Percentiles rank a stretch among this genome's conserved stretches.
Conservation (phyloP, 2,329 filamentous ascomycete species). For the Acrocalymma vagum region DNA sequence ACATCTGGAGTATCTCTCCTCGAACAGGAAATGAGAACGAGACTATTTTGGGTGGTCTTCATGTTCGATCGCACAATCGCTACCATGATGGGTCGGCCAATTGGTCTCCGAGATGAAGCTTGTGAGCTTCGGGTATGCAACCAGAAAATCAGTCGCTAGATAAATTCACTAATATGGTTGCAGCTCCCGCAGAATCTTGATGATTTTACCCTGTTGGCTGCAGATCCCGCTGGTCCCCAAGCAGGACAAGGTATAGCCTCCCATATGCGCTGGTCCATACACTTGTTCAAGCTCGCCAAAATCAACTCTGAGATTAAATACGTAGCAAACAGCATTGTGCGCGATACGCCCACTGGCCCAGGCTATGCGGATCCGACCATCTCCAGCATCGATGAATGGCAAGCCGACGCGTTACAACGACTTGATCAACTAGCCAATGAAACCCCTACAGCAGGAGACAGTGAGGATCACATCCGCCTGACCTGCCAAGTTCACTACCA, state of each 20-base stretch:
- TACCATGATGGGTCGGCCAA: slow-evolving; percentile 65
- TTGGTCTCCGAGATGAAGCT: slow-evolving; percentile 64
- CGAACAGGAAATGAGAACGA: slow-evolving; percentile 63
- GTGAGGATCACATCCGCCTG: slow-evolving; percentile 25
- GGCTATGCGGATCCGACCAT: slow-evolving; percentile 57
- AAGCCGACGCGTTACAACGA: slow-evolving; percentile 42
- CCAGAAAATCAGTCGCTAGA: too few relatives aligned
- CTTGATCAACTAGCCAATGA: slow-evolving; percentile 13
- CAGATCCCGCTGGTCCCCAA: too few relatives aligned
- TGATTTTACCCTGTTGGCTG: slow-evolving; percentile 18
- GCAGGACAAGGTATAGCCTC: too few relatives aligned
- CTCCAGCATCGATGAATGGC: slow-evolving; percentile 28
- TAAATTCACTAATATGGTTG: background rate
- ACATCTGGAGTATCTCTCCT: slow-evolving; percentile 55
- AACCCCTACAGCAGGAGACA: slow-evolving; percentile 3
- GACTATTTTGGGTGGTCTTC: slow-evolving; percentile 65
- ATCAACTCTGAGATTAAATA: slow-evolving; percentile 68
- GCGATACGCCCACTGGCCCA: slow-evolving; percentile 53
- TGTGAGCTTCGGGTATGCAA: slow-evolving; percentile 16
- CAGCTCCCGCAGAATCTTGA: slow-evolving; percentile 27
- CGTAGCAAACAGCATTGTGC: slow-evolving; percentile 62
- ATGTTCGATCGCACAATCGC: slow-evolving; percentile 61
- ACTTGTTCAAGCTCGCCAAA: slow-evolving; percentile 58
- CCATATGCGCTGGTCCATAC: slow-evolving; percentile 48
- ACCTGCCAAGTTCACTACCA: slow-evolving; percentile 59